A percentile compares a stretch with the other conserved stretches of the same genome.
Conservation (phyloP, 345 rosid species). For the Clarkia xantiana region DNA sequence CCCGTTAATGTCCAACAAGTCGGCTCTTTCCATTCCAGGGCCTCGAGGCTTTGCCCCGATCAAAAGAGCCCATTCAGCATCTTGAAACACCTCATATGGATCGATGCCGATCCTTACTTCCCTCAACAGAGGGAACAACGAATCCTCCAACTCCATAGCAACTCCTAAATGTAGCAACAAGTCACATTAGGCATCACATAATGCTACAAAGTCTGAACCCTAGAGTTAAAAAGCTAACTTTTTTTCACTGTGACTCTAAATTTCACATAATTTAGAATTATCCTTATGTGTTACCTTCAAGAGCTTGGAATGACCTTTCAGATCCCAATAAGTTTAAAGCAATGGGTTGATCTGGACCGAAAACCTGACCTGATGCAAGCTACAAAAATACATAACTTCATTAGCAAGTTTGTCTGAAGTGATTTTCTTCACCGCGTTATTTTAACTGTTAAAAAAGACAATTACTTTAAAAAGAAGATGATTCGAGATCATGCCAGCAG, state of each 20-base stretch:
- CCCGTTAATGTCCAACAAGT: slow-evolving; percentile 75
- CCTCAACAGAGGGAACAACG: slow-evolving; percentile 81
- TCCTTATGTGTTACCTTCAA: slow-evolving; percentile 45
- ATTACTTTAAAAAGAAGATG: slow-evolving; percentile 92
- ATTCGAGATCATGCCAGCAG: slow-evolving; percentile 94
- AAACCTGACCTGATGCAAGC: slow-evolving; percentile 94
- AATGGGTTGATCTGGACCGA: slow-evolving; percentile 83
- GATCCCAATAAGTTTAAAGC: slow-evolving; percentile 88
- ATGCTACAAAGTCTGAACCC: no score
- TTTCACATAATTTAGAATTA: no score
- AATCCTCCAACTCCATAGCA: slow-evolving; percentile 99
- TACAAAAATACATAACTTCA: slow-evolving; percentile 11
- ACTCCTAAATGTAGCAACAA: slow-evolving; percentile 38
- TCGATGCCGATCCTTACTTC: slow-evolving; percentile 77
- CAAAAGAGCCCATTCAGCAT: slow-evolving; percentile 91
- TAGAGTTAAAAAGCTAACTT: no score
- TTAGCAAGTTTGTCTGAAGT: no score
- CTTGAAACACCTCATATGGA: slow-evolving; percentile 79
- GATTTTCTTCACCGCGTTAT: no score
- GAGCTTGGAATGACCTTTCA: slow-evolving; percentile 83
- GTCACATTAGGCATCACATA: background rate
- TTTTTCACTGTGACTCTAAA: no score
- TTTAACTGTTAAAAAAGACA: background rate
- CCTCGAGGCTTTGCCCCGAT: slow-evolving; percentile 99
- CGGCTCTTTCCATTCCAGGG: slow-evolving; percentile 96